Conservation (phyloP, 345 rosid genomes). For the Populus alba region DNA sequence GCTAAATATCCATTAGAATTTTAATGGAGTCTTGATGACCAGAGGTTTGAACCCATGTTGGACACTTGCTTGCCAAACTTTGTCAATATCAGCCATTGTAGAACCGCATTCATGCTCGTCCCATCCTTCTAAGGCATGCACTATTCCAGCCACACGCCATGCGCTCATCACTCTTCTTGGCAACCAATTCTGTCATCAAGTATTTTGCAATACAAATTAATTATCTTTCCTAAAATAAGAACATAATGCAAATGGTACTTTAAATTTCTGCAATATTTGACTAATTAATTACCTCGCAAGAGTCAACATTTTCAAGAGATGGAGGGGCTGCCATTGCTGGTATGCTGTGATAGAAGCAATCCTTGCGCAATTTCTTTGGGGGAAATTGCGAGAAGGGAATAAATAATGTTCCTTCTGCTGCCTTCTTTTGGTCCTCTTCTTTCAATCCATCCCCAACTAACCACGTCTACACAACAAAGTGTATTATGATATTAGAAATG, state of each 20-base stretch:
- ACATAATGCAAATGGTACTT: not conserved
- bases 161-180: conserved; percentile 81
- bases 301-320: conserved; percentile 58
- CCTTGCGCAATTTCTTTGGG: conserved; percentile 36
- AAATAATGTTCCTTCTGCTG: conserved; percentile 49
- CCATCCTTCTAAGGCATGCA: conserved; percentile 65
- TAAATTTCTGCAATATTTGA: not conserved
- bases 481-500: not conserved
- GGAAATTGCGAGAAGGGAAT: conserved; percentile 71
- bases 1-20: too few relatives aligned
- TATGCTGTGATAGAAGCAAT: conserved; percentile 55
- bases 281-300: conserved; percentile 58
- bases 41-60: conserved; percentile 56
- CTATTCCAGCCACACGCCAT: conserved; percentile 59
- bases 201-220: not conserved
- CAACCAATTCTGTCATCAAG: conserved; percentile 51
- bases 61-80: conserved; percentile 60
- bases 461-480: conserved; percentile 43
- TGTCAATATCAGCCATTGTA: conserved; percentile 27
- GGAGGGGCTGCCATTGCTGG: conserved; percentile 58
- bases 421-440: conserved; percentile 50
- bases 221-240: not conserved
- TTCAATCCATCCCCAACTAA: conserved; percentile 53
- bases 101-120: conserved; percentile 59
- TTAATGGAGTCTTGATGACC: not conserved